phyloP scores from a whole-genome alignment of 2,329 filamentous ascomycete species.

The Ceratocystis variospora region DNA sequence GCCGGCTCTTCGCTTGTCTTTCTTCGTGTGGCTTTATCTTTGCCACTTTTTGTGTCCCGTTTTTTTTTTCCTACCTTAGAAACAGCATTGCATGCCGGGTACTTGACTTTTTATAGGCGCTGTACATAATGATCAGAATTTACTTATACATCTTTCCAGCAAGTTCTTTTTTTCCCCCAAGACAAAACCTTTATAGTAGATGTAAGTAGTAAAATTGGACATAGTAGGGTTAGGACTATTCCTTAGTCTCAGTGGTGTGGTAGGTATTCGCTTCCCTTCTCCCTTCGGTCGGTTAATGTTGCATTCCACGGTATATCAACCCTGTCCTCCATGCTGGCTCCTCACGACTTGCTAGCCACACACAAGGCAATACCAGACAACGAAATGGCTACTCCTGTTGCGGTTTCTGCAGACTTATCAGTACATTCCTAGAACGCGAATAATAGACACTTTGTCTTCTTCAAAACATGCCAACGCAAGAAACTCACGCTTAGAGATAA shows the following conservation, averaged over 20 bases:
- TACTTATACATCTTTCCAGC: neutral
- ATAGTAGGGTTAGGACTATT: too few species aligned
- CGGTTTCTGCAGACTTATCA: constrained; percentile 48
- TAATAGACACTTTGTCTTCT: constrained; percentile 11
- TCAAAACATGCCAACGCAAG: neutral
- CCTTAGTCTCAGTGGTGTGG: too few species aligned
- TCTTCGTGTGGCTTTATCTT: neutral
- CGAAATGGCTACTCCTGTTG: constrained; percentile 67
- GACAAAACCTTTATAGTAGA: too few species aligned
- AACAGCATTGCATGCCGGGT: constrained; percentile 6
- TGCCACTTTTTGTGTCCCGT: neutral
- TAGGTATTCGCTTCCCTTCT: too few species aligned
- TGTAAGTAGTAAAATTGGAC: too few species aligned
- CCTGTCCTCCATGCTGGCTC: constrained; percentile 20
- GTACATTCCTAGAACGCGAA: neutral
- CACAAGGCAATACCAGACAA: constrained; percentile 70
- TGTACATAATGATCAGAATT: constrained; percentile 7
- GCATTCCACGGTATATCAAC: too few species aligned
- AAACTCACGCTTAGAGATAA: constrained; percentile 61
- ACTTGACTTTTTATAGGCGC: neutral
- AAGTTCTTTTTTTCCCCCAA: too few species aligned
- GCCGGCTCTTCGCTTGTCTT: neutral
- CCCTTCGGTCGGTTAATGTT: too few species aligned
- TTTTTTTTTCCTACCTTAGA: constrained; percentile 10
- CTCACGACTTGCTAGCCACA: constrained; percentile 49